phyloP scores from a whole-genome alignment of 768 basidiomycete species.

The Lactarius sanguifluus region DNA sequence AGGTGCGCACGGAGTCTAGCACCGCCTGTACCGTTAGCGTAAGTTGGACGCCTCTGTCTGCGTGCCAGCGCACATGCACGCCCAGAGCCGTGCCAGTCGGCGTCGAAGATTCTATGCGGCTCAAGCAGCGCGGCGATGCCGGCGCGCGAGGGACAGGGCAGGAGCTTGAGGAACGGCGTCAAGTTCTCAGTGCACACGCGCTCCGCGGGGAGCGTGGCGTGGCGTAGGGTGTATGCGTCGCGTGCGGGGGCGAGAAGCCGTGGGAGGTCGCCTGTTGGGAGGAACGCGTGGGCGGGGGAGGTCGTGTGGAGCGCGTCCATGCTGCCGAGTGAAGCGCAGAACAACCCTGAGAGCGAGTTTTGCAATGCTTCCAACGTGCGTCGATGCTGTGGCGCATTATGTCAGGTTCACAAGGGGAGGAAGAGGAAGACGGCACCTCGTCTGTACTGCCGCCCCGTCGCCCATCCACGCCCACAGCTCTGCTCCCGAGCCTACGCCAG shows the following conservation, averaged over 20 bases:
- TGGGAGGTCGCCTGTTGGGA: conserved; percentile 58
- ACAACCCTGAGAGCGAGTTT: conserved; percentile 88
- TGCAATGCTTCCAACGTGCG: conserved; percentile 78
- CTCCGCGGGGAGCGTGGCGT: conserved; percentile 79
- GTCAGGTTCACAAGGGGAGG: background rate
- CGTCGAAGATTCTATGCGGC: conserved; percentile 83
- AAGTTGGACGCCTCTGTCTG: conserved; percentile 55
- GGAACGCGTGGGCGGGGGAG: conserved; percentile 58
- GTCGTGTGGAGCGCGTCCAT: conserved; percentile 76
- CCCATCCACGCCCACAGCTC: conserved; percentile 93
- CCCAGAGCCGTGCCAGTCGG: conserved; percentile 91
- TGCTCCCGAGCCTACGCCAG: conserved; percentile 79
- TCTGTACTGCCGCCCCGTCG: conserved; percentile 43
- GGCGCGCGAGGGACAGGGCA: conserved; percentile 88
- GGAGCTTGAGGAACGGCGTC: conserved; percentile 91
- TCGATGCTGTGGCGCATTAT: conserved; percentile 51
- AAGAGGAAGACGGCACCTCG: conserved; percentile 41
- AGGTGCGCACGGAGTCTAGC: conserved; percentile 67
- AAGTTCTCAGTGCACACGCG: conserved; percentile 97
- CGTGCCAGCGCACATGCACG: conserved; percentile 68
- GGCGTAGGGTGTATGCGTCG: conserved; percentile 54
- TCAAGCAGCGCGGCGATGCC: conserved; percentile 83
- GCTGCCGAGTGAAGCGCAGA: conserved; percentile 88
- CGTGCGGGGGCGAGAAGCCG: conserved; percentile 40
- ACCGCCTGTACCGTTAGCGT: conserved; percentile 73